Conservation (phyloP, 2,329 filamentous ascomycete species). For the Fusarium sp. region DNA sequence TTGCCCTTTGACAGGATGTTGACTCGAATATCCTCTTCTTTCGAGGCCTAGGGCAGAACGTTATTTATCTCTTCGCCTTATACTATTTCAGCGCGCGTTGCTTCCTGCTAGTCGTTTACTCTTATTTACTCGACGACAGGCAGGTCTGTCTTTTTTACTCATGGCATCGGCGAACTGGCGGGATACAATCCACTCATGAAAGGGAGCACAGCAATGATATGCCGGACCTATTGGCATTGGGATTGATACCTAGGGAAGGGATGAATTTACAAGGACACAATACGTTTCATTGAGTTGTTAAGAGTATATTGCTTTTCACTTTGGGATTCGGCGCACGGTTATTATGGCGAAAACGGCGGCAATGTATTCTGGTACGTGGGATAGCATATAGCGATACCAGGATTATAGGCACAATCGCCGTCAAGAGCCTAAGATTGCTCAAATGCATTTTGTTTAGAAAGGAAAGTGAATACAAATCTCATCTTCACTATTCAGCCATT, state of each 20-base stretch:
- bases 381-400: background rate
- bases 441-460: constrained; percentile 7
- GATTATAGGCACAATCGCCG: constrained; percentile 8
- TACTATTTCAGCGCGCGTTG: constrained; percentile 42
- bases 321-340: constrained; percentile 2
- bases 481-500: constrained; percentile 6
- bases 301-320: background rate
- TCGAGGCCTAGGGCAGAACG: constrained; percentile 11
- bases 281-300: constrained; percentile 16
- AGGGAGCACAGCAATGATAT: constrained; percentile 20
- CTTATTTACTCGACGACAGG: constrained; percentile 27
- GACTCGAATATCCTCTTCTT: constrained; percentile 14
- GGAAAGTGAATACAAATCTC: constrained; percentile 10
- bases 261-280: background rate
- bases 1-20: constrained; percentile 21
- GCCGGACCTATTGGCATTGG: constrained; percentile 10
- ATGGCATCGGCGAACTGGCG: constrained; percentile 45
- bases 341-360: constrained; percentile 21
- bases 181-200: constrained; percentile 28
- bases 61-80: constrained; percentile 20
- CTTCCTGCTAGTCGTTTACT: constrained; percentile 32
- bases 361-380: constrained; percentile 11
- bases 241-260: constrained; percentile 30
- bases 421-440: constrained; percentile 24
- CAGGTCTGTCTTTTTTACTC: constrained; percentile 40